Evolutionary conservation across 345 rosid species (phyloP).

Genomic region (Rhodamnia argentea): DNA sequence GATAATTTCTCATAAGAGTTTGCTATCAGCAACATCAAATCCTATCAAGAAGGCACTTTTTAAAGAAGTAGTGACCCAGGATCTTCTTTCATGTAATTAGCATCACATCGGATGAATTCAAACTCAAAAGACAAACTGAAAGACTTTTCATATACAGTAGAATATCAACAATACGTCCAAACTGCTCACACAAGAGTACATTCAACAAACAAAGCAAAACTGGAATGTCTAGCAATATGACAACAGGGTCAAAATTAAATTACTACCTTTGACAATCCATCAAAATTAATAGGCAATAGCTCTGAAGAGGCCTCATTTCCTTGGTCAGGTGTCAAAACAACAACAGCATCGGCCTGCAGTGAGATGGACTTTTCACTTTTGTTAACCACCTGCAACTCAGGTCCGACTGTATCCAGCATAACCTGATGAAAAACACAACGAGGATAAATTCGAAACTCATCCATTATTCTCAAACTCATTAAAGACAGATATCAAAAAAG

Average conservation of each 20-base stretch:
- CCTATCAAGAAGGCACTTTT: background rate
- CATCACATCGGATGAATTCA: background rate
- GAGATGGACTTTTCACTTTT: constrained; percentile 63
- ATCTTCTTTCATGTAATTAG: no score
- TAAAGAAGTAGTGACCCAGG: no score
- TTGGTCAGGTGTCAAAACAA: constrained; percentile 68
- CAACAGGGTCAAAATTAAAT: background rate
- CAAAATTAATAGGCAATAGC: constrained; percentile 83
- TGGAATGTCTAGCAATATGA: background rate
- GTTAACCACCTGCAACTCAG: constrained; percentile 89
- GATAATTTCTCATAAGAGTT: background rate
- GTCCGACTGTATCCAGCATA: constrained; percentile 93
- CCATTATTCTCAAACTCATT: background rate
- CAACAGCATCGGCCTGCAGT: constrained; percentile 62
- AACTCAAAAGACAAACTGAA: background rate
- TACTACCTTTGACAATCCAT: constrained; percentile 71
- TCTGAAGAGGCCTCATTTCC: constrained; percentile 77
- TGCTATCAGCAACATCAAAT: background rate
- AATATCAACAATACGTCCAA: background rate
- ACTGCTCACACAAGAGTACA: background rate
- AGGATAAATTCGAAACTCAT: background rate
- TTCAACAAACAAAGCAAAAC: background rate
- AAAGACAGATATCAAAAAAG: background rate
- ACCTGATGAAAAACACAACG: constrained; percentile 33
- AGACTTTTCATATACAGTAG: background rate